A percentile compares a stretch with the other conserved stretches of the same genome.
These are phyloP conservation scores for Pistacia vera DNA, from an alignment of 345 rosid species.

Conservation along the genomic window DNA sequence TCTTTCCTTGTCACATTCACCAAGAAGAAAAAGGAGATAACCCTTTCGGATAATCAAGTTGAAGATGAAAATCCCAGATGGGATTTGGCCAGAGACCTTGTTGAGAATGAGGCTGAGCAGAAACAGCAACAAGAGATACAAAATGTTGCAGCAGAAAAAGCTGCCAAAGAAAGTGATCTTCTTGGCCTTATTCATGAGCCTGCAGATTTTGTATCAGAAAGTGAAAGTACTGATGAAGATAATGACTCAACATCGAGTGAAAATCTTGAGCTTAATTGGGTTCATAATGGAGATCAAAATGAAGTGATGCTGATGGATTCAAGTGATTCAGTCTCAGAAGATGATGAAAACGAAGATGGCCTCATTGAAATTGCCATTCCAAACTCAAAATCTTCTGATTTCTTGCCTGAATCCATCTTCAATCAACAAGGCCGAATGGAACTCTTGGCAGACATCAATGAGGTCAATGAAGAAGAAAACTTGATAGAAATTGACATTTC, in stretches of 20 bases:
- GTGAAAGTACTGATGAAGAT: constrained; percentile 28
- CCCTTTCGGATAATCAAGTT: constrained; percentile 8
- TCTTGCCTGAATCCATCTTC: constrained; percentile 33
- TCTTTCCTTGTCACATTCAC: constrained; percentile 27
- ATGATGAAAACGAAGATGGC: constrained; percentile 40
- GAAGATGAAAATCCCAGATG: constrained; percentile 16
- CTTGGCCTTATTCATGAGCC: constrained; percentile 20
- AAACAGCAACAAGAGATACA: constrained; percentile 11
- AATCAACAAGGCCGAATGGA: constrained; percentile 45
- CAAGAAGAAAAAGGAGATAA: constrained; percentile 25
- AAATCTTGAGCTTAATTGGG: constrained; percentile 36
- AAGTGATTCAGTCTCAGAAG: constrained; percentile 28
- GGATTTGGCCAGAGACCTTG: background rate
- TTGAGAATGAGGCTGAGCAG: constrained; percentile 21
- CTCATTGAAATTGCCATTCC: constrained; percentile 72
- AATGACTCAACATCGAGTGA: constrained; percentile 23
- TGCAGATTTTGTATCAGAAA: constrained; percentile 33
- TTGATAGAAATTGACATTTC: constrained; percentile 84
- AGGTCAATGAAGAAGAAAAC: constrained; percentile 64
- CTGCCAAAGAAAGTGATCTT: constrained; percentile 21
- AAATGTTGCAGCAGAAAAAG: constrained; percentile 10
- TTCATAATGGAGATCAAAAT: constrained; percentile 13
- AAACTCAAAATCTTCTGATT: background rate
- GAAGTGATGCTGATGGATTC: background rate
- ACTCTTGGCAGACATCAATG: constrained; percentile 47